Evolutionary conservation across 225 moss, liverwort and hornwort genomes (phyloP).

Genomic region (Physcomitrellopsis africana): DNA sequence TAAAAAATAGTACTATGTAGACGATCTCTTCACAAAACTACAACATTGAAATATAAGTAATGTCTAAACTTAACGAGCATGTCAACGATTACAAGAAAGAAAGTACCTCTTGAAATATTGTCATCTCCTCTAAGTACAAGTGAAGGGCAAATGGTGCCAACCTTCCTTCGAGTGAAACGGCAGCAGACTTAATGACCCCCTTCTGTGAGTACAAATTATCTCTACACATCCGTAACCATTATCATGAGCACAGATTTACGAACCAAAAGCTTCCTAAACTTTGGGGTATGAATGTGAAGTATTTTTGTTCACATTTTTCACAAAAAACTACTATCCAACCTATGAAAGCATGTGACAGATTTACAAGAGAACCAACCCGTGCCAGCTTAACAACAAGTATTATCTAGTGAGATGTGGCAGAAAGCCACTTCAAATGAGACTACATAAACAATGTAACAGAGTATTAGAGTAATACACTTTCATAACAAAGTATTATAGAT

Average conservation of each 20-base stretch:
- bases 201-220: constrained; percentile 77
- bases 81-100: constrained; percentile 2
- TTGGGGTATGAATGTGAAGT: background rate
- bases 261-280: constrained; percentile 14
- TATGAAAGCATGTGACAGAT: background rate
- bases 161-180: constrained; percentile 57
- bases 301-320: background rate
- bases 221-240: constrained; percentile 47
- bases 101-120: constrained; percentile 59
- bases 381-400: constrained; percentile 4
- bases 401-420: constrained; percentile 7
- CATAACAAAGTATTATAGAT: background rate
- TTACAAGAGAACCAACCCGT: background rate
- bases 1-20: too few species aligned
- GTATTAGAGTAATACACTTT: background rate
- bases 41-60: constrained; percentile 2
- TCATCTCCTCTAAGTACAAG: constrained; percentile 75
- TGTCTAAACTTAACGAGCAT: background rate
- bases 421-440: constrained; percentile 20
- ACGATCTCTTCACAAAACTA: too few species aligned
- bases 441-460: background rate
- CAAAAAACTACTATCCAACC: constrained; percentile 14
- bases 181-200: constrained; percentile 67
- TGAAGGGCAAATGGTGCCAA: constrained; percentile 73
- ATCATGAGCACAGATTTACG: constrained; percentile 18